A percentile compares a stretch with the other conserved stretches of the same genome.
Conservation (phyloP, 225 moss, liverwort and hornwort genomes). For the Physcomitrellopsis africana region DNA sequence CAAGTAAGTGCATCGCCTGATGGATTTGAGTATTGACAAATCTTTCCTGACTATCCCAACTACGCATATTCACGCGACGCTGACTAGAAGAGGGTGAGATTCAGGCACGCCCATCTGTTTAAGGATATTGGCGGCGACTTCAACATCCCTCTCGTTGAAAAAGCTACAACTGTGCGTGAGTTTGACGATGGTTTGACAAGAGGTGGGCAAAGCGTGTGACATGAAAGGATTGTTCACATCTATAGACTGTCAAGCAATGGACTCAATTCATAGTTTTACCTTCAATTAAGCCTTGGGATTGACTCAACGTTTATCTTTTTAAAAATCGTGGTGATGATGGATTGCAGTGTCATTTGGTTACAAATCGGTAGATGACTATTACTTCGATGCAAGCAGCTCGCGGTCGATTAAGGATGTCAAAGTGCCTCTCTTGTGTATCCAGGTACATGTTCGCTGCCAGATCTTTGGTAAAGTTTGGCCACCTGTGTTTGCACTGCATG, state of each 20-base stretch:
- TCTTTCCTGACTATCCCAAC: background rate
- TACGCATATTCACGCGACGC: background rate
- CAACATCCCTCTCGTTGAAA: conserved; percentile 65
- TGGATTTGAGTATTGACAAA: background rate
- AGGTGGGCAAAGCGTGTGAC: conserved; percentile 47
- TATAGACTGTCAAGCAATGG: background rate
- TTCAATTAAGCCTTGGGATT: background rate
- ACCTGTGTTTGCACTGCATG: background rate
- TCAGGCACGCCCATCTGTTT: conserved; percentile 78
- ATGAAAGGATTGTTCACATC: background rate
- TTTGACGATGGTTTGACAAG: conserved; percentile 92
- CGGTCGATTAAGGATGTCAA: conserved; percentile 80
- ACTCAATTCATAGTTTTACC: background rate
- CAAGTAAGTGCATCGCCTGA: conserved; percentile 44
- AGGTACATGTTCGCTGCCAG: conserved; percentile 45
- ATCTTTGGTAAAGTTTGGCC: background rate
- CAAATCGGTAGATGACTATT: conserved; percentile 88
- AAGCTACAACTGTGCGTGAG: conserved; percentile 74
- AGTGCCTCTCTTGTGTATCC: conserved; percentile 91
- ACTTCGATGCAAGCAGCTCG: conserved; percentile 78
- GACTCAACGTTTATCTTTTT: background rate
- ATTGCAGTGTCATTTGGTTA: conserved; percentile 90
- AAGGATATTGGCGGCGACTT: conserved; percentile 77
- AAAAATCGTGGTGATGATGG: background rate
- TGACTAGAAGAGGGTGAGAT: conserved; percentile 19